A percentile compares a stretch with the other conserved stretches of the same genome.
Conservation (phyloP, 2,329 filamentous ascomycete species). For the Exophiala xenobiotica region DNA sequence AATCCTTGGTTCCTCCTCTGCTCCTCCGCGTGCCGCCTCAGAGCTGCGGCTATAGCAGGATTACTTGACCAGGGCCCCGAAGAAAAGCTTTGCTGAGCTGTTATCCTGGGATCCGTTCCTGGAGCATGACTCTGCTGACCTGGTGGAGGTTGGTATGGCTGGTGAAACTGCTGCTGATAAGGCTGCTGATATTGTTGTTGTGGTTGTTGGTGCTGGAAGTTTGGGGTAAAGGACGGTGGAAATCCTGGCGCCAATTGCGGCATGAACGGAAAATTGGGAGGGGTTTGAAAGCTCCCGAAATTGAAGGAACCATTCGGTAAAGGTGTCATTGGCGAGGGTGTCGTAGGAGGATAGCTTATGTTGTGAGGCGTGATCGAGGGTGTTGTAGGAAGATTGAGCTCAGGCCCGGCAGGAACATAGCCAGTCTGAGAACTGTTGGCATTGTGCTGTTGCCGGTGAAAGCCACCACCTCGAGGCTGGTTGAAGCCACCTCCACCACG, state of each 20-base stretch:
- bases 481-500: conserved; percentile 34
- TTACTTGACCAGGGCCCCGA: conserved; percentile 22
- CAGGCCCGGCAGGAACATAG: conserved; percentile 5
- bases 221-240: conserved; percentile 1
- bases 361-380: conserved; percentile 25
- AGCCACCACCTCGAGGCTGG: conserved; percentile 7
- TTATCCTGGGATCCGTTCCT: background rate
- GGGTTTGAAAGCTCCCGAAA: conserved; percentile 13
- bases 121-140: conserved; percentile 23
- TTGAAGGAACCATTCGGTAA: conserved; percentile 24
- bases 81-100: conserved; percentile 5
- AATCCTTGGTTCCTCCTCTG: conserved; percentile 18
- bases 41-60: conserved; percentile 24
- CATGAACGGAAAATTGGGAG: conserved; percentile 11
- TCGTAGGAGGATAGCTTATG: conserved; percentile 21
- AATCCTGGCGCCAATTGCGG: conserved; percentile 5
- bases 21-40: conserved; percentile 26
- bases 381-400: conserved; percentile 21
- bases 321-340: conserved; percentile 29
- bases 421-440: conserved; percentile 5
- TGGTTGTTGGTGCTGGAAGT: conserved; percentile 29
- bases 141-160: conserved; percentile 48
- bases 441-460: conserved; percentile 26
- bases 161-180: conserved; percentile 40
- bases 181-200: conserved; percentile 34